Evolutionary conservation across 2,329 filamentous ascomycete genomes (phyloP), one percentile per base, ranked within the genome.

Genomic region (Arthrobotrys megalospora): DNA sequence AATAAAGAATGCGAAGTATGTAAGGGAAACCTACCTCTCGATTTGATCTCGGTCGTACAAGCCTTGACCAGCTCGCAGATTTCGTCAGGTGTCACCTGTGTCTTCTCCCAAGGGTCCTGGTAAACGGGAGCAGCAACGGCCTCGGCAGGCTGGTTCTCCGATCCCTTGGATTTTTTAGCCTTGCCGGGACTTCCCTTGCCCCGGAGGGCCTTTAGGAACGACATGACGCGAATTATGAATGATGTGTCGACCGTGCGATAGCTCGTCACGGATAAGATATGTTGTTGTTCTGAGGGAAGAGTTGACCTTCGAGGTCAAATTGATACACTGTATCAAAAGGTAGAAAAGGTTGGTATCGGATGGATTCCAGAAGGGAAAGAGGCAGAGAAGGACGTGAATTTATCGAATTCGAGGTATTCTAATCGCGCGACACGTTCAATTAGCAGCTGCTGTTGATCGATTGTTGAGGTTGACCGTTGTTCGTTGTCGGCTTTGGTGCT

Each of bases 21-120:
- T 21, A 50, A 36, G 10, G 24, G 6, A 62, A 36, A 21, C 89
- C 82, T 90, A 97, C 95, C 95, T 92, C 94, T 90, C 78, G 92
- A 91, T 86, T 98, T 99, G 84, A 99, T 89, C 86, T 99, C 96
- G 70, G 91, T 88, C 10, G 94, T 96, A 86, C 94, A 97, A 81
- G 91, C 90, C 83, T 91, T 89, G 64, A 98, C 87, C 80, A 99
- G 86, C 83, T 97, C 94, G 82, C 94, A 91, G 58, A 99, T 91
- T 86, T 99, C 96, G 81, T 97, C 93, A 4, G 94, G 92, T 66
- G 93, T 91, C 80, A 99, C 91, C 55, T 91, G 89, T 68, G 89
- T 92, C 83, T 95, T 91, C 80, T 90, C 88, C 90, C 94, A 99
- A 80, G 93, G 92, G 84, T 97, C 92, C 79, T 93, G 92, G 92